phyloP scores from a whole-genome alignment of 306 rosid species.

The Rosa persica region DNA sequence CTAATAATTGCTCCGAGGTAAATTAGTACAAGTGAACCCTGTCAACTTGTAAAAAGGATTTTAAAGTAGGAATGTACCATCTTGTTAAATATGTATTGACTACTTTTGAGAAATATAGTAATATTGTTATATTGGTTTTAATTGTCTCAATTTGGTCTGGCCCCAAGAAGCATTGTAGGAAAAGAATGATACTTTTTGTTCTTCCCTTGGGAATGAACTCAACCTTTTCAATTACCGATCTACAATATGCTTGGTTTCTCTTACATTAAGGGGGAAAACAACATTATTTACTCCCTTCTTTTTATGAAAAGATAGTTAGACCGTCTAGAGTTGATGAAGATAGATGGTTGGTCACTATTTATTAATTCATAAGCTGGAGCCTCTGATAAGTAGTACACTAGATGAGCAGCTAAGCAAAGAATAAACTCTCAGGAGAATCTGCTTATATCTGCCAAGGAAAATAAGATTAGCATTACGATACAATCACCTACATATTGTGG shows the following conservation, averaged over 20 bases:
- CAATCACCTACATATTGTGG: too few relatives aligned
- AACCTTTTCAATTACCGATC: not conserved
- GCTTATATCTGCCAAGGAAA: not conserved
- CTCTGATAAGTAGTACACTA: not conserved
- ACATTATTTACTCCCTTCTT: not conserved
- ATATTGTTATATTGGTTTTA: not conserved
- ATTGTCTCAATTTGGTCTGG: not conserved
- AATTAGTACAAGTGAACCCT: slow-evolving; percentile 37
- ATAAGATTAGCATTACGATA: too few relatives aligned
- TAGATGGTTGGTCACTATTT: not conserved
- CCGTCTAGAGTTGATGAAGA: not conserved
- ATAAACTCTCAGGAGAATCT: not conserved
- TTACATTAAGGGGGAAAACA: not conserved
- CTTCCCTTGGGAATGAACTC: not conserved
- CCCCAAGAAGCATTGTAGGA: not conserved
- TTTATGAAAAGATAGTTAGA: not conserved
- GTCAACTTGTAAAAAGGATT: slow-evolving; percentile 17
- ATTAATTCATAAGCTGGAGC: not conserved
- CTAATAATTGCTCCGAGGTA: slow-evolving; percentile 83
- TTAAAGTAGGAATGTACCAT: not conserved
- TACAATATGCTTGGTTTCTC: not conserved
- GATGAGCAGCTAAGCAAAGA: not conserved
- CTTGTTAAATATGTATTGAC: not conserved
- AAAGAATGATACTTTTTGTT: not conserved
- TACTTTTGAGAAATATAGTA: not conserved